Base-by-base conservation (phyloP, 805 yeast genomes). In the Candida incommunis region DNA sequence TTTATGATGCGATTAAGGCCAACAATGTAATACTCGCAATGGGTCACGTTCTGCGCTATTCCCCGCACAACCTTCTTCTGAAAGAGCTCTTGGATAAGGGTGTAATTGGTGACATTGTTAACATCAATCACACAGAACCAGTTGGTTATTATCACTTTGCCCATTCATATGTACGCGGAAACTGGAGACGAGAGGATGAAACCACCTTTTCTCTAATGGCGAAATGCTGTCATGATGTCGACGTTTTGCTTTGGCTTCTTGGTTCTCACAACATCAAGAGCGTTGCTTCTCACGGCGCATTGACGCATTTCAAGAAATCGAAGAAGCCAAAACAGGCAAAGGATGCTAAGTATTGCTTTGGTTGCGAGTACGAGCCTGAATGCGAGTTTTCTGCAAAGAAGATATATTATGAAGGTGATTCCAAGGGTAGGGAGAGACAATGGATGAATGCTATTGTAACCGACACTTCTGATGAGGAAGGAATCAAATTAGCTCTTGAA, bases 141-240 rank as follows among this genome's bases (percentile, higher is more conserved):
- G 57, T 54, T 5, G 58, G 58, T 11, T 52, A 51, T 51, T 51
- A 43, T 46, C 58, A 54, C 42, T 54, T 52, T 48, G 56, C 58
- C 9, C 58, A 54, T 41, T 54, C 58, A 16, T 54, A 51, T 45
- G 58, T 54, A 7, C 53, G 58, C 22, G 58, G 58, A 7, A 54
- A 54, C 44, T 54, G 58, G 58, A 41, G 51, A n/a, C 41, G 45
- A 20, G 48, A 50, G 40, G 50, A 49, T 2, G 40, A 47, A 3
- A 45, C 54, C 13, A 47, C 55, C 22, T 54, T 54, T 44, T 49
- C 56, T 23, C 51, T 54, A n/a, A 54, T 54, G 58, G 49, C 58
- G 21, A 54, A 54, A 45, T 54, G 55, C 47, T 54, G 58, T 45
- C 58, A 54, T 42, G 58, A 54, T 35, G 45, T 54, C 23, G 58